Evolutionary conservation across 164 flowering plant genomes (phyloP), one percentile per base, ranked within the genome.

Genomic region (Chimonanthus praecox): DNA sequence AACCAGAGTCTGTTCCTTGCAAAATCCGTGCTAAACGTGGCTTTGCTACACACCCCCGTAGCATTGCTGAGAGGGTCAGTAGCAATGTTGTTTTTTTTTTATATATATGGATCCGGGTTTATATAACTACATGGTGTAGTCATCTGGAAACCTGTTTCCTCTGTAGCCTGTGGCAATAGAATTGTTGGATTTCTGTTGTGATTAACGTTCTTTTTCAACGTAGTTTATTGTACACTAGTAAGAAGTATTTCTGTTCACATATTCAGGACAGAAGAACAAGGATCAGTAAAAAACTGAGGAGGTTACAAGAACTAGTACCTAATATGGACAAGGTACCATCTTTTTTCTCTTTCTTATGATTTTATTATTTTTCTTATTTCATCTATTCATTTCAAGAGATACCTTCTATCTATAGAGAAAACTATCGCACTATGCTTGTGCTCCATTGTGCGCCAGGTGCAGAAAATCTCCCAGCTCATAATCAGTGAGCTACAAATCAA

Each of bases 1-100:
- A 93, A 60, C 84, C 85, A 65, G 94, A 91, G 72, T 85, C 95
- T 7, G 88, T 89, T 20, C 86, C 94, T 16, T 94, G 94, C 81
- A 94, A 87, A 78, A 83, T 81, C 61, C 94, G 97, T 9, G 98
- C 98, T n/a, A 94, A 89, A 85, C 89, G 95, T 74, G 97, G 98
- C 33, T 91, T 76, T 78, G 95, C 95, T 1, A 94, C 98, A 72
- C 97, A 94, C 74, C 98, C 98, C 0, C 79, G 97, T 68, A 94
- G 75, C 69, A 67, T 73, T 9, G 75, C 75, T 44, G 75, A 73
- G 70, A 67, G 75, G 75, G 75, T 73, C 4, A 51, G 75, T 84
- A 33, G 33, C 33, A 33, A 33, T 33, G 33, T 33, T 33, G 33
- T 54, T n/a, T n/a, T 8, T 54, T 54, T 4, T 54, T 13, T 54